These are phyloP conservation scores for Dictyostelium discoideum DNA, from an alignment of 78 protist genomes.

Conservation along the genomic window DNA sequence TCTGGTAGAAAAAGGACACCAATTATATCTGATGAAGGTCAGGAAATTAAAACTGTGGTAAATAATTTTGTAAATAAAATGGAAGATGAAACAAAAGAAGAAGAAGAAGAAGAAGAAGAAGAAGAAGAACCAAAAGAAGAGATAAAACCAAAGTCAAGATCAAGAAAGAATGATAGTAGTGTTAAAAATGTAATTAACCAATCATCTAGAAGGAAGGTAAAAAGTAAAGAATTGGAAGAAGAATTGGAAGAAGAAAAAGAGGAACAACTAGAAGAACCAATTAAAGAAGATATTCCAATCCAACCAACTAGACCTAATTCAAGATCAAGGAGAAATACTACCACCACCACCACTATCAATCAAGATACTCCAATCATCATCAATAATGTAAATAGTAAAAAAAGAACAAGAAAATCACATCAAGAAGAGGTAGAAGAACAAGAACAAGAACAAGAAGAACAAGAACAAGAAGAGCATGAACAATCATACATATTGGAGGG, in stretches of 20 bases:
- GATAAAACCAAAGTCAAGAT: not conserved
- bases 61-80: not conserved
- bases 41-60: not conserved
- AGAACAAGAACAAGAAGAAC: not conserved
- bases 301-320: not conserved
- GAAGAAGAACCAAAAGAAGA: not conserved
- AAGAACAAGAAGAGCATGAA: not conserved
- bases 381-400: not conserved
- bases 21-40: not conserved
- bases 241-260: not conserved
- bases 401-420: not conserved
- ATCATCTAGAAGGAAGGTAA: not conserved
- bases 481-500: not conserved
- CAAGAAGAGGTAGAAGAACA: not conserved
- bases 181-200: not conserved
- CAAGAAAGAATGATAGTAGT: not conserved
- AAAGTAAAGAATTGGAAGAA: not conserved
- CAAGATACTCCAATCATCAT: not conserved
- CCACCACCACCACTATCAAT: not conserved
- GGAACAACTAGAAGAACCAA: not conserved
- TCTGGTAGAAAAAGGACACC: not conserved
- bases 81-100: not conserved
- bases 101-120: not conserved
- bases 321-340: not conserved
- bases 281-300: not conserved